Conservation (phyloP, 2,329 filamentous ascomycete genomes). For the Ramularia endophylla region DNA sequence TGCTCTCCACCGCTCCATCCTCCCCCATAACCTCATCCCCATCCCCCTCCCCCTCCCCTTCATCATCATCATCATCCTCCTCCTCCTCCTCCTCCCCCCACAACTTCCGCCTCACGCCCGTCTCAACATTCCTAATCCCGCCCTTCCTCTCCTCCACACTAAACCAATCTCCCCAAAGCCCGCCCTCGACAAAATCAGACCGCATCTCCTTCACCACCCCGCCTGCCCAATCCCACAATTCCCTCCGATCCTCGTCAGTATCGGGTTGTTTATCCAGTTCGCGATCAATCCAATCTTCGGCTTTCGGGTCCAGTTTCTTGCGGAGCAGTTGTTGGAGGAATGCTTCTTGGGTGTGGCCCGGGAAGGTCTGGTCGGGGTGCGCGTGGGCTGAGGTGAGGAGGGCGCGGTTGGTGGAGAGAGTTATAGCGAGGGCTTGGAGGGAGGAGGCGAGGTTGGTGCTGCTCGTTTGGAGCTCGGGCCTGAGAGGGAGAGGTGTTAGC, state of each 20-base stretch:
- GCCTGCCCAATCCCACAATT: constrained; percentile 55
- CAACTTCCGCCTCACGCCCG: constrained; percentile 56
- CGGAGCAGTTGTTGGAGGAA: constrained; percentile 66
- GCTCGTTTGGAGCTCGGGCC: constrained; percentile 27
- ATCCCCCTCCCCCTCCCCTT: constrained; percentile 19
- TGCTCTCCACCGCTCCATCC: constrained; percentile 20
- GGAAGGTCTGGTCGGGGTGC: constrained; percentile 68
- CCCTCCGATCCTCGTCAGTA: constrained; percentile 43
- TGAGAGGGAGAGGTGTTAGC: constrained; percentile 9
- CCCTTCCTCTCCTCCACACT: constrained; percentile 63
- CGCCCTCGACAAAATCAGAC: constrained; percentile 13
- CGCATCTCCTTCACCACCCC: constrained; percentile 41
- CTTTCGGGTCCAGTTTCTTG: constrained; percentile 75
- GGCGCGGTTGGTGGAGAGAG: constrained; percentile 58
- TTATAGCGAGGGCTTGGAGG: constrained; percentile 59
- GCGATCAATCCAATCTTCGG: constrained; percentile 66
- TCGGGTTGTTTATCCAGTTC: constrained; percentile 10
- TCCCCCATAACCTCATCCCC: constrained; percentile 8
- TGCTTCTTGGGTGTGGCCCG: constrained; percentile 55
- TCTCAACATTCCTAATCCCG: constrained; percentile 65
- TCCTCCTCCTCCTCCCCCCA: constrained; percentile 49
- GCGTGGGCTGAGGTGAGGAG: constrained; percentile 65
- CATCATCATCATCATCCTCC: constrained; percentile 34
- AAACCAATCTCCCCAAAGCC: constrained; percentile 59
- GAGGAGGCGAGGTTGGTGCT: constrained; percentile 45